Evolutionary conservation across 1,284 basidiomycete species (phyloP).

Genomic region (Agroathelia rolfsii): DNA sequence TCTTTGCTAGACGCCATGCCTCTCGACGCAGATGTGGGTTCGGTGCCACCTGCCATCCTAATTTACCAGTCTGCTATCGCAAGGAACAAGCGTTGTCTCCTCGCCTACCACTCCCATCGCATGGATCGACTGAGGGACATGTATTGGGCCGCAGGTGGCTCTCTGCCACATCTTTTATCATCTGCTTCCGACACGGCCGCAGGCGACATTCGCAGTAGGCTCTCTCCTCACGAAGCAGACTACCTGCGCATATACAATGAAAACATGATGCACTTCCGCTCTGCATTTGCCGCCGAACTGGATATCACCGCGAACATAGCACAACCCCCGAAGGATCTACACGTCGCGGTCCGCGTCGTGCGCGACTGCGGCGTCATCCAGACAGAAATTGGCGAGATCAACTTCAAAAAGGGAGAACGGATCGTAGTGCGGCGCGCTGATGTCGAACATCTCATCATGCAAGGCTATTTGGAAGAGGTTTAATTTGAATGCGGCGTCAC

Average conservation of each 20-base stretch:
- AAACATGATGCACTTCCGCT: conserved; percentile 76
- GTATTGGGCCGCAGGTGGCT: conserved; percentile 93
- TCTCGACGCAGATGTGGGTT: conserved; percentile 25
- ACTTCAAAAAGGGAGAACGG: conserved; percentile 82
- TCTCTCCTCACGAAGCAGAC: conserved; percentile 87
- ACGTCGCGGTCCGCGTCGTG: conserved; percentile 70
- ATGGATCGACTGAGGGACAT: conserved; percentile 74
- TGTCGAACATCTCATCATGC: conserved; percentile 86
- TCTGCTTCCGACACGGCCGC: conserved; percentile 24
- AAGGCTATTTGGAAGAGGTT: conserved; percentile 80
- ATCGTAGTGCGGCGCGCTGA: conserved; percentile 81
- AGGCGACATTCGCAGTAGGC: conserved; percentile 61
- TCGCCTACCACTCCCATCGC: conserved; percentile 85
- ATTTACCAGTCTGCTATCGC: conserved; percentile 83
- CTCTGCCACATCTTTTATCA: conserved; percentile 76
- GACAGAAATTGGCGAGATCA: conserved; percentile 79
- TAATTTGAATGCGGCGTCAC: conserved; percentile 15
- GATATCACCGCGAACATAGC: conserved; percentile 76
- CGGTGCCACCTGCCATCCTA: conserved; percentile 61
- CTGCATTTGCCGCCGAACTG: conserved; percentile 78
- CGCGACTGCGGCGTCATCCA: conserved; percentile 84
- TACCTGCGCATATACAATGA: conserved; percentile 79
- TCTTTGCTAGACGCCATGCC: conserved; percentile 27
- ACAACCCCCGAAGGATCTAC: conserved; percentile 72
- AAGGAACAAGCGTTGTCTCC: conserved; percentile 87